Base-by-base conservation (phyloP, 441 rosid genomes). In the Dalechampia spathulata region DNA sequence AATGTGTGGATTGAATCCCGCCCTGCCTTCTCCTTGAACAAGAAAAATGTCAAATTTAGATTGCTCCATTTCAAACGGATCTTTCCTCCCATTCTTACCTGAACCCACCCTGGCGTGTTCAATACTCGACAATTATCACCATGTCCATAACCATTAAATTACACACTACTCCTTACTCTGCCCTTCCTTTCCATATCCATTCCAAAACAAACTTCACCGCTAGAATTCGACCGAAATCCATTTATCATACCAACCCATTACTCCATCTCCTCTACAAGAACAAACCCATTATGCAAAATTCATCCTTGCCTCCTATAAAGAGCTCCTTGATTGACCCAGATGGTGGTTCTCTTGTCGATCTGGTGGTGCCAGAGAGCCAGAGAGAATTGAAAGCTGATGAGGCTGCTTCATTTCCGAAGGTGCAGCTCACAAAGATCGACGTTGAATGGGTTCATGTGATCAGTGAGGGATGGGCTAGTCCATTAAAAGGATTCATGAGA, bases 381-480 rank as follows among this genome's bases (percentile, higher is more conserved):
- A 70, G 79, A 39, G 83, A 11, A 3, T 26, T 49, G 30, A 90
- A 72, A 73, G 71, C 69, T 23, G 28, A 27, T n/a, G 92, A 93
- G 66, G 80, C 95, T 0, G 87, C 75, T 34, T 43, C 80, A 44
- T 64, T 90, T 81, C 89, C 87, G 16, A 77, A 58, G 71, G 93
- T 79, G 65, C 69, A 57, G 66, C 71, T 93, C 50, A 78, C 82
- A 6, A 74, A 72, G 75, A 82, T 87, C 23, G 99, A 93, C 67
- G 51, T 85, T 22, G 97, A 90, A 77, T 93, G 99, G 99, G 89
- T 83, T 9, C 97, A 90, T 20, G 97, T 92, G 74, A 75, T 86
- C n/a, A 73, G 92, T 48, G 96, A 92, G 58, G 99, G 99, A 0
- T 92, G 99, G 97, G 92, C 99, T 42, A 89, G 95, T 70, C 99